Conservation (phyloP, 306 rosid genomes). For the Quercus robur region DNA sequence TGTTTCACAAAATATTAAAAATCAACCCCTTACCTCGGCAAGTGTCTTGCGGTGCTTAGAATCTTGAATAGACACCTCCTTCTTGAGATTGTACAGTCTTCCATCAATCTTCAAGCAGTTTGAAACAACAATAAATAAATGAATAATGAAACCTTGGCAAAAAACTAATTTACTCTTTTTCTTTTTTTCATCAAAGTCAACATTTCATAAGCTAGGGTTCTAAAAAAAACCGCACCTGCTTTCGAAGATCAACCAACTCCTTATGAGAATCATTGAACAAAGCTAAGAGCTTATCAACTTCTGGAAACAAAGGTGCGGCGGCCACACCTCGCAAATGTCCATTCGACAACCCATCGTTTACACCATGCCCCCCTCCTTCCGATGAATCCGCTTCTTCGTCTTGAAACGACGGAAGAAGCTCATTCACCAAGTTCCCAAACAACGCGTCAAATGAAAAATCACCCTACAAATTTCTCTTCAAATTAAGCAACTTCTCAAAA, state of each 20-base stretch:
- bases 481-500: neutral
- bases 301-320: slow-evolving; percentile 70
- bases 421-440: slow-evolving; percentile 88
- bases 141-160: neutral
- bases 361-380: slow-evolving; percentile 51
- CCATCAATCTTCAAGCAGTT: slow-evolving; percentile 72
- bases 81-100: slow-evolving; percentile 73
- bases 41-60: slow-evolving; percentile 93
- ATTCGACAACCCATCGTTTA: slow-evolving; percentile 50
- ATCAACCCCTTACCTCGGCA: slow-evolving; percentile 61
- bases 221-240: slow-evolving; percentile 53
- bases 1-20: neutral
- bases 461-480: slow-evolving; percentile 43
- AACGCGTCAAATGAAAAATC: slow-evolving; percentile 93
- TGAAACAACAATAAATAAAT: neutral
- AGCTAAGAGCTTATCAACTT: slow-evolving; percentile 80
- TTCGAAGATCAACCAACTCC: slow-evolving; percentile 89
- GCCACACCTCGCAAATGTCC: slow-evolving; percentile 65
- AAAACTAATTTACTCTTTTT: neutral
- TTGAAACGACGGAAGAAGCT: slow-evolving; percentile 84
- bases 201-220: neutral
- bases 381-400: slow-evolving; percentile 63
- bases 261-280: slow-evolving; percentile 88
- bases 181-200: neutral
- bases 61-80: slow-evolving; percentile 87